phyloP scores from a whole-genome alignment of 257 asterid species.

The Nicotiana paniculata region DNA sequence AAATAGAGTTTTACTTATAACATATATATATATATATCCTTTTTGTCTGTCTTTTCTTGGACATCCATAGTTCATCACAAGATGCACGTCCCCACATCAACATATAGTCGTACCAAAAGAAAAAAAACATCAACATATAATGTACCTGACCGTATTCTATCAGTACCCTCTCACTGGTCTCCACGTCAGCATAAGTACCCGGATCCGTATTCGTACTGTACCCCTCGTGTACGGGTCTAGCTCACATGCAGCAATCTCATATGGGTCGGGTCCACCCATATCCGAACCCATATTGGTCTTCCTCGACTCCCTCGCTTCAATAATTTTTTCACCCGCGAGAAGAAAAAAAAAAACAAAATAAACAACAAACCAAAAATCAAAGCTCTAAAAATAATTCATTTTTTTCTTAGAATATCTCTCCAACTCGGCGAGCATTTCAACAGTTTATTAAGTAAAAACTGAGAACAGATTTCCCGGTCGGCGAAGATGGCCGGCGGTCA shows the following conservation, averaged over 20 bases:
- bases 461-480: slow-evolving; percentile 18
- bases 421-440: not conserved
- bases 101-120: no score
- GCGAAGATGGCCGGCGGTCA: slow-evolving; percentile 9
- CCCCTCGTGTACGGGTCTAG: not conserved
- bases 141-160: no score
- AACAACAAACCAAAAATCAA: not conserved
- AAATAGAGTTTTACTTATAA: no score
- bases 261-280: not conserved
- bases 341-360: not conserved
- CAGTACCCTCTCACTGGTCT: no score
- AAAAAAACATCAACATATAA: no score
- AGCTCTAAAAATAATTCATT: not conserved
- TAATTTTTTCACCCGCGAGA: not conserved
- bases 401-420: not conserved
- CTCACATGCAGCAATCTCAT: not conserved
- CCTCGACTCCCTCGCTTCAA: not conserved
- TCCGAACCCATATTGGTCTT: not conserved
- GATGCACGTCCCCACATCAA: no score
- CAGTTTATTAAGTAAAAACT: not conserved
- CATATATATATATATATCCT: no score
- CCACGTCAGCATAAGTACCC: slow-evolving; percentile 3
- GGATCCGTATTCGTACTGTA: slow-evolving; percentile 10
- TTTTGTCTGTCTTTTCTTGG: no score
- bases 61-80: no score